Evolutionary conservation across 2,329 filamentous ascomycete genomes (phyloP).

Genomic region (Grosmannia huntii): DNA sequence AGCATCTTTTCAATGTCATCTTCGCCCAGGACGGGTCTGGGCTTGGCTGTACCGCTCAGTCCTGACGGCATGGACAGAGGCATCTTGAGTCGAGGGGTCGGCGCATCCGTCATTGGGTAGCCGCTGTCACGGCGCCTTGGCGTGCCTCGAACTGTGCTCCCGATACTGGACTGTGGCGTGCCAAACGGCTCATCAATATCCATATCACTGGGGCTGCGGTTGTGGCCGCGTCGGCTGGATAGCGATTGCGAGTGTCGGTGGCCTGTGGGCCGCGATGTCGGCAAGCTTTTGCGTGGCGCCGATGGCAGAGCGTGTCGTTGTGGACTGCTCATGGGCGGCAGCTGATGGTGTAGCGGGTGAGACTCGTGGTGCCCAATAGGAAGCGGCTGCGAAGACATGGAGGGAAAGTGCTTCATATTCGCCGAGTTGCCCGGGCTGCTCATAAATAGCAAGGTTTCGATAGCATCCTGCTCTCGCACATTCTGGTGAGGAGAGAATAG

Average conservation of each 20-base stretch:
- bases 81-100: conserved; percentile 22
- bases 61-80: conserved; percentile 37
- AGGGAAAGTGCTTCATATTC: conserved; percentile 43
- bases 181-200: conserved; percentile 28
- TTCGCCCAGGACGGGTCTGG: conserved; percentile 32
- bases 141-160: conserved; percentile 19
- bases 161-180: conserved; percentile 18
- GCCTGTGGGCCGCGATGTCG: conserved; percentile 25
- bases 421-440: conserved; percentile 63
- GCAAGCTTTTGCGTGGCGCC: conserved; percentile 38
- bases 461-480: conserved; percentile 64
- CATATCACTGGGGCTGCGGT: conserved; percentile 29
- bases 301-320: conserved; percentile 32
- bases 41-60: conserved; percentile 26
- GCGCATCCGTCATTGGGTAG: conserved; percentile 14
- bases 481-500: conserved; percentile 58
- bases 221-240: conserved; percentile 15
- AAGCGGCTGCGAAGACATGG: conserved; percentile 23
- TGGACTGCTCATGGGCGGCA: conserved; percentile 17
- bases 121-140: conserved; percentile 25
- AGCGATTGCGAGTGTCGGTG: conserved; percentile 12
- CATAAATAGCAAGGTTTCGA: conserved; percentile 71
- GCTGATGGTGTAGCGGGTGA: conserved; percentile 1
- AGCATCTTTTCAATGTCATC: conserved; percentile 48
- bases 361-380: conserved; percentile 20